A percentile compares a stretch with the other conserved stretches of the same genome.
Evolutionary conservation across 2,329 filamentous ascomycete species (phyloP).

Genomic region (Phialophora verrucosa): DNA sequence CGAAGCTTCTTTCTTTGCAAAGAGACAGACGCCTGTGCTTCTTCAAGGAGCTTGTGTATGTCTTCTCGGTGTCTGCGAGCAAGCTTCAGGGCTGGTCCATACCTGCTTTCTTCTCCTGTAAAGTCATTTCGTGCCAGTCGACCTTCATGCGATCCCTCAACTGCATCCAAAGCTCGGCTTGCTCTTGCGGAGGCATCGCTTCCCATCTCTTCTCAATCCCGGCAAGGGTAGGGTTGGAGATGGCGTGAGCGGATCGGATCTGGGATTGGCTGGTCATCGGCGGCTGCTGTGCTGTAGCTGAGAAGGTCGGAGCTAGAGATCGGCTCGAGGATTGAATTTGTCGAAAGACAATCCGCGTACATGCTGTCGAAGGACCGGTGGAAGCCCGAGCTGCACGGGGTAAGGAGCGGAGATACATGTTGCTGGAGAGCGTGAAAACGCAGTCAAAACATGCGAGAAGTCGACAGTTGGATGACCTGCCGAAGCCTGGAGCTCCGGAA

Average conservation of each 20-base stretch:
- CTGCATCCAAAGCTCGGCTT: conserved; percentile 99
- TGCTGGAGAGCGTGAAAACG: conserved; percentile 21
- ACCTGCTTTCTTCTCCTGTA: conserved; percentile 99
- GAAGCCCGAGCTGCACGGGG: conserved; percentile 54
- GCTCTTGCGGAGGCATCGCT: conserved; percentile 95
- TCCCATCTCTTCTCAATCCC: conserved; percentile 99
- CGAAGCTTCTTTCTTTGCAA: neutral
- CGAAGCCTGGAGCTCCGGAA: conserved; percentile 37
- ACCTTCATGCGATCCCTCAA: conserved; percentile 98
- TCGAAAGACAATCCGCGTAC: conserved; percentile 32
- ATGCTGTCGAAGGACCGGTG: conserved; percentile 45
- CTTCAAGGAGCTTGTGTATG: neutral
- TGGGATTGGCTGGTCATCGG: conserved; percentile 49
- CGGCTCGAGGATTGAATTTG: conserved; percentile 42
- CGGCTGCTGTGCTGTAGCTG: conserved; percentile 45
- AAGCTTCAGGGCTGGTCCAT: conserved; percentile 56
- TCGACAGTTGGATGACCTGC: conserved; percentile 22
- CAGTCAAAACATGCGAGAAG: conserved; percentile 33
- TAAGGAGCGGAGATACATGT: conserved; percentile 55
- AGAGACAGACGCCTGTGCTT: conserved; percentile 6
- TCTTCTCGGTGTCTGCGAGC: conserved; percentile 8
- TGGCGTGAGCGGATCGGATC: conserved; percentile 77
- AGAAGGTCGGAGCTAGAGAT: conserved; percentile 48
- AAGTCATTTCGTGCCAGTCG: conserved; percentile 91
- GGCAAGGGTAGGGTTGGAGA: conserved; percentile 95